These are phyloP conservation scores for Cylindrotheca closterium DNA, from an alignment of 108 stramenopile genomes.

Conservation along the genomic window DNA sequence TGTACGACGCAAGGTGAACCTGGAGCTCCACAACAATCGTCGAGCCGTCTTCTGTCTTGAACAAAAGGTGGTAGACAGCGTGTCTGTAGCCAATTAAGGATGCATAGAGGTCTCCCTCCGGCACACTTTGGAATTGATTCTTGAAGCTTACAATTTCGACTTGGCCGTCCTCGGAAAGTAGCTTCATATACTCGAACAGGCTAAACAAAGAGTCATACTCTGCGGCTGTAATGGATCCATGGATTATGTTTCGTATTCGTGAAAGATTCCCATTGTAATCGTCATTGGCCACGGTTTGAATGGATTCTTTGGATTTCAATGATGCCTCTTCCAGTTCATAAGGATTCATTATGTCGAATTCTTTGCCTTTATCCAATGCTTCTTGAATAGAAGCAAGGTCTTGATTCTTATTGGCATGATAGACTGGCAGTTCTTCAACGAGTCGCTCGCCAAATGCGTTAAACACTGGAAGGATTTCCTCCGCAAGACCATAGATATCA, in stretches of 20 bases:
- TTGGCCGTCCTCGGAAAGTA: neutral
- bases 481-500: neutral
- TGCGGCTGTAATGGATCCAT: neutral
- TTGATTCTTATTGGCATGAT: neutral
- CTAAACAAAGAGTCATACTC: neutral
- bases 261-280: neutral
- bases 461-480: neutral
- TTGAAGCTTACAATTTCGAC: neutral
- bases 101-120: neutral
- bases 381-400: too few relatives aligned
- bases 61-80: neutral
- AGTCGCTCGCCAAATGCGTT: neutral
- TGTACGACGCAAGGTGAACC: neutral
- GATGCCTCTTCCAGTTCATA: neutral
- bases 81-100: neutral
- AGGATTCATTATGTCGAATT: too few relatives aligned
- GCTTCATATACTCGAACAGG: neutral
- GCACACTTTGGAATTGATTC: neutral
- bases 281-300: neutral
- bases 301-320: neutral
- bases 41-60: neutral
- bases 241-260: neutral
- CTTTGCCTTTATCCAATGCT: too few relatives aligned
- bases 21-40: neutral
- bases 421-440: too few relatives aligned